Percentiles rank a stretch among this genome's conserved stretches.
Conservation (phyloP, 2,329 filamentous ascomycete species). For the Stachybotrys chlorohalonatus region DNA sequence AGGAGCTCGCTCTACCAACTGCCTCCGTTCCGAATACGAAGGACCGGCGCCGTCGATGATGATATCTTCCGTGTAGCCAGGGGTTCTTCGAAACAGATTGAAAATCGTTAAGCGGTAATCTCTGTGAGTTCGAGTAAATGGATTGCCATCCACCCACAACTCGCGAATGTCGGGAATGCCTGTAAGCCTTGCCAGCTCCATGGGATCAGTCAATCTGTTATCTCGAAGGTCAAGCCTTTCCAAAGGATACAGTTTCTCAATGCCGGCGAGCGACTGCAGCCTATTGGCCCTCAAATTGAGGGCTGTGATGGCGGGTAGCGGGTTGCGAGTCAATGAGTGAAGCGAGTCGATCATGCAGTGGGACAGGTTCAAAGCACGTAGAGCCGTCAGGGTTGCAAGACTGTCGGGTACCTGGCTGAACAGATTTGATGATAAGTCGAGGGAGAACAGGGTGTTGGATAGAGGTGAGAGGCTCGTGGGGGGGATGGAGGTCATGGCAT, state of each 20-base stretch:
- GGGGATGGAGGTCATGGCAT: constrained; percentile 74
- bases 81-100: constrained; percentile 86
- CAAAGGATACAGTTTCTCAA: constrained; percentile 80
- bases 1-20: constrained; percentile 71
- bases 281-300: constrained; percentile 87
- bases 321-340: constrained; percentile 75
- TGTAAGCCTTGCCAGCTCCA: constrained; percentile 80
- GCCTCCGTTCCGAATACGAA: constrained; percentile 75
- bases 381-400: constrained; percentile 70
- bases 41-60: constrained; percentile 79
- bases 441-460: constrained; percentile 78
- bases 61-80: constrained; percentile 85
- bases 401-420: constrained; percentile 94
- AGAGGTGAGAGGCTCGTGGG: constrained; percentile 70
- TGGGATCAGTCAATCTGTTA: constrained; percentile 83
- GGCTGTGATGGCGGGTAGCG: constrained; percentile 86
- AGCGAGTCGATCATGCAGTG: constrained; percentile 97
- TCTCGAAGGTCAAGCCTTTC: constrained; percentile 88
- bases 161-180: constrained; percentile 86
- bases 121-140: constrained; percentile 79
- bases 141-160: constrained; percentile 87
- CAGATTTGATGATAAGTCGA: constrained; percentile 87
- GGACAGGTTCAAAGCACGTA: constrained; percentile 89
- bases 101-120: constrained; percentile 86
- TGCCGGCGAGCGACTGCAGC: constrained; percentile 75